phyloP scores from a whole-genome alignment of 257 asterid species.

The Capsicum rhomboideum region DNA sequence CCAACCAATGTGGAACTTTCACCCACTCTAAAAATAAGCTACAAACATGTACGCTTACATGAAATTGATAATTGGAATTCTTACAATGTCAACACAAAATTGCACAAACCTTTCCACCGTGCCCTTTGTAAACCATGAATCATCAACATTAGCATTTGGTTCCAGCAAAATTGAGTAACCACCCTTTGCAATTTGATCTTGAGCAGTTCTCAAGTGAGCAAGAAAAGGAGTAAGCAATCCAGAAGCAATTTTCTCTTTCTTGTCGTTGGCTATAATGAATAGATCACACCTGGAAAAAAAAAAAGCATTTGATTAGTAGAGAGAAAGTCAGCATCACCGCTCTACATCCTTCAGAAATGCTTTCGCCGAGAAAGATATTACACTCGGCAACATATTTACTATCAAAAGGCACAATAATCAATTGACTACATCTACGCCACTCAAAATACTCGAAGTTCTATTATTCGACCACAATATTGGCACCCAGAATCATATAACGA shows the following conservation, averaged over 20 bases:
- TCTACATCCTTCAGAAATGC: neutral
- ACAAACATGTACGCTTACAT: neutral
- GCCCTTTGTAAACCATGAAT: constrained; percentile 91
- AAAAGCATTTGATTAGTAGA: neutral
- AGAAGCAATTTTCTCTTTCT: constrained; percentile 88
- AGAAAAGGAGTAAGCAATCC: constrained; percentile 93
- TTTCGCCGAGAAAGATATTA: neutral
- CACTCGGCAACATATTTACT: neutral
- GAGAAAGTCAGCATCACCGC: neutral
- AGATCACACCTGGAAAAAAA: constrained; percentile 50
- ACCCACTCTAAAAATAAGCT: too few relatives aligned
- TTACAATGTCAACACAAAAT: neutral
- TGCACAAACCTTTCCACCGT: constrained; percentile 78
- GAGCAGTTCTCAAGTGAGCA: constrained; percentile 83
- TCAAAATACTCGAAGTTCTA: neutral
- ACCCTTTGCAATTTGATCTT: constrained; percentile 78
- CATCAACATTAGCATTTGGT: constrained; percentile 45
- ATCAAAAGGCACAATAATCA: neutral
- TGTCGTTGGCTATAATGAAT: constrained; percentile 68
- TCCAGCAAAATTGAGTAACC: constrained; percentile 86
- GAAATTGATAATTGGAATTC: neutral
- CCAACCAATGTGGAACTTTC: too few relatives aligned
- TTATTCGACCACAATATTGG: neutral
- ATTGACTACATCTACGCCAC: neutral
- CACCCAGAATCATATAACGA: neutral